Conservation (phyloP, 164 flowering plant species). For the Cinnamomum chago region DNA sequence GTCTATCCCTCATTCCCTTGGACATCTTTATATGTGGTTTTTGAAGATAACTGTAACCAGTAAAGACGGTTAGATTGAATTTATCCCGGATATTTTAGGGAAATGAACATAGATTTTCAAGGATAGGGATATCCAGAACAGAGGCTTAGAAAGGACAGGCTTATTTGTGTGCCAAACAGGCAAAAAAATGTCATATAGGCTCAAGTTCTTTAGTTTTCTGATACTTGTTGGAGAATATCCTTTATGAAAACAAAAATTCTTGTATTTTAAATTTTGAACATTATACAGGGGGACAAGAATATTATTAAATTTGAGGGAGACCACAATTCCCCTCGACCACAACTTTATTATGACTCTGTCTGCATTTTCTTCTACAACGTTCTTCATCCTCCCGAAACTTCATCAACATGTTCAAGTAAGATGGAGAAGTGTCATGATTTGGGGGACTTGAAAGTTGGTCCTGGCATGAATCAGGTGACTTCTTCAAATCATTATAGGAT, state of each 20-base stretch:
- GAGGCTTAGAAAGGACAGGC: neutral
- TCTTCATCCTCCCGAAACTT: conserved; percentile 74
- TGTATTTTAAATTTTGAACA: conserved; percentile 2
- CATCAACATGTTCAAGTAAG: conserved; percentile 46
- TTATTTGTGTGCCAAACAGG: neutral
- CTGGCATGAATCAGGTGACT: conserved; percentile 68
- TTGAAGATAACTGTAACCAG: neutral
- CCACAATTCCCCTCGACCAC: conserved; percentile 93
- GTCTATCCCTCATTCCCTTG: neutral
- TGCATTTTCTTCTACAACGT: conserved; percentile 90
- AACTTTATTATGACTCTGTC: conserved; percentile 86
- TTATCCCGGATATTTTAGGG: neutral
- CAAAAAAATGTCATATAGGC: neutral
- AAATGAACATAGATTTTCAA: neutral
- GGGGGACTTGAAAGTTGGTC: conserved; percentile 56
- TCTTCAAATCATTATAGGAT: neutral
- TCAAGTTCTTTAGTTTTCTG: neutral
- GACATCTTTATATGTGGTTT: neutral
- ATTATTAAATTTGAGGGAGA: conserved; percentile 91
- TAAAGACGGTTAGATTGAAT: neutral
- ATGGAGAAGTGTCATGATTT: conserved; percentile 63
- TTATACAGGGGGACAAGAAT: conserved; percentile 86
- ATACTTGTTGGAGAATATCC: neutral
- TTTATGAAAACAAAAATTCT: neutral
- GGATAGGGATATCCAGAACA: neutral